Conservation (phyloP, 805 yeast species). For the Kuraishia capsulata region DNA sequence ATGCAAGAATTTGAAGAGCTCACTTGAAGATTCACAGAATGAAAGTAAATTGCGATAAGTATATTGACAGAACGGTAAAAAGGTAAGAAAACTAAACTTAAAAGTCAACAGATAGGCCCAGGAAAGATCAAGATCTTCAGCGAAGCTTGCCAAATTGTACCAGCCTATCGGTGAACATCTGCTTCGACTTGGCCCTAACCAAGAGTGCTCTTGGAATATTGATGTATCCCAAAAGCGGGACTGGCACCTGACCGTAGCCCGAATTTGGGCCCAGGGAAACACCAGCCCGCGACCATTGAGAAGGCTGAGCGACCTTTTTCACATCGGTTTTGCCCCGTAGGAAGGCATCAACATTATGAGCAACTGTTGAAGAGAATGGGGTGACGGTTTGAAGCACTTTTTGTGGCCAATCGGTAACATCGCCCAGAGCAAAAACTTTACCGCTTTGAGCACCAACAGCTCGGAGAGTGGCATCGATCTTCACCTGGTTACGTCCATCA, state of each 20-base stretch:
- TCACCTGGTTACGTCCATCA: constrained; percentile 6
- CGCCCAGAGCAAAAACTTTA: constrained; percentile 4
- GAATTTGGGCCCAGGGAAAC: constrained; percentile 15
- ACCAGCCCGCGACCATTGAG: constrained; percentile 1
- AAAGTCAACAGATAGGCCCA: no score
- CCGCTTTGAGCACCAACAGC: no score
- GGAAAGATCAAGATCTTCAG: no score
- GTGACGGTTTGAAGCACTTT: constrained; percentile 5
- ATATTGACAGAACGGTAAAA: no score
- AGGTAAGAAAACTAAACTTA: no score
- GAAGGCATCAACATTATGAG: constrained; percentile 9
- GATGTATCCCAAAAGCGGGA: constrained; percentile 13
- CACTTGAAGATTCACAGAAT: no score
- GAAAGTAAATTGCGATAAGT: no score
- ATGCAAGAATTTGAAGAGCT: no score
- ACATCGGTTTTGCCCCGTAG: neutral
- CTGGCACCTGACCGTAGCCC: constrained; percentile 17
- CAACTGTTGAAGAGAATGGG: constrained; percentile 8
- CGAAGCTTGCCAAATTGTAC: no score
- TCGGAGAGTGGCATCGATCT: constrained; percentile 1
- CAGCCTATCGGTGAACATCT: constrained; percentile 8
- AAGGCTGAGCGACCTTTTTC: neutral
- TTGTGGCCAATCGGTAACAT: constrained; percentile 2
- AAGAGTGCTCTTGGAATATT: constrained; percentile 12
- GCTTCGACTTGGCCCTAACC: constrained; percentile 10